Evolutionary conservation across 2,329 filamentous ascomycete species (phyloP).

Genomic region (Xylariaceae sp.): DNA sequence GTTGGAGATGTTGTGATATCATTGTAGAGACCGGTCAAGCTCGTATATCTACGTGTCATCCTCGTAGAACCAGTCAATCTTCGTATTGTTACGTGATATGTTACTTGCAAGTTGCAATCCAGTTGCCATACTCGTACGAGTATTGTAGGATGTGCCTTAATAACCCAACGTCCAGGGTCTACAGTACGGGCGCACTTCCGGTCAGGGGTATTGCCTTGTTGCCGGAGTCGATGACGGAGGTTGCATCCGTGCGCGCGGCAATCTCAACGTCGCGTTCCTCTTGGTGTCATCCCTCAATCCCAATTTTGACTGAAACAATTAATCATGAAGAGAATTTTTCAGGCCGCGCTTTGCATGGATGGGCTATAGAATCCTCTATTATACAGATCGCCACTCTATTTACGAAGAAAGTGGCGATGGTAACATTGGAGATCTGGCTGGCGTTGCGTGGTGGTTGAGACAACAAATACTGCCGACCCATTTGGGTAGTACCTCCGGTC

Average conservation of each 20-base stretch:
- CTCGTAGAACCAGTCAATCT: too few species aligned
- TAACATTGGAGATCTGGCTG: not conserved
- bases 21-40: not conserved
- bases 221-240: conserved; percentile 4
- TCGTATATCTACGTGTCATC: too few species aligned
- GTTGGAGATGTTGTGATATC: not conserved
- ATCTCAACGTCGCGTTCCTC: not conserved
- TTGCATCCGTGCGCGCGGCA: not conserved
- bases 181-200: too few species aligned
- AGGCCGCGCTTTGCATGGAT: not conserved
- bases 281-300: not conserved
- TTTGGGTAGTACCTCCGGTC: conserved; percentile 4
- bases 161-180: not conserved
- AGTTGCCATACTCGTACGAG: not conserved
- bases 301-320: too few species aligned
- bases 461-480: not conserved
- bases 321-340: too few species aligned
- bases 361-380: not conserved
- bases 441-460: not conserved
- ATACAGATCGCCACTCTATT: too few species aligned
- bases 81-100: too few species aligned
- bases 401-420: too few species aligned
- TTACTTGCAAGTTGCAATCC: not conserved
- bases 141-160: not conserved
- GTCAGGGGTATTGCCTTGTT: conserved; percentile 7